A percentile compares a stretch with the other conserved stretches of the same genome.
Evolutionary conservation across 169 alveolate species (phyloP).

Genomic region (Eimeria maxima): DNA sequence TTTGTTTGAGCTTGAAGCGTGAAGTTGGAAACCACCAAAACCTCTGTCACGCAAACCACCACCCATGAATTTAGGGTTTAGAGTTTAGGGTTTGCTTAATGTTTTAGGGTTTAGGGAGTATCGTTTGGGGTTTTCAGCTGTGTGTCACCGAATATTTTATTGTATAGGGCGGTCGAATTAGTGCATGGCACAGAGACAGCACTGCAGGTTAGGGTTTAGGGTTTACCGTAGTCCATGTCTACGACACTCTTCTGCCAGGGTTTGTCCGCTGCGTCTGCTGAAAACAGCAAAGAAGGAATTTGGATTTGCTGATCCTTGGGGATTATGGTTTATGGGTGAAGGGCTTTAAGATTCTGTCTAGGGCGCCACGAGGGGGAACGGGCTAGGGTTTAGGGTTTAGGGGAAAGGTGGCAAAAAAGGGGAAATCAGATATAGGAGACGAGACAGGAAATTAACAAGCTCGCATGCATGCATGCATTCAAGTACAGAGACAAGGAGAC

Average conservation of each 20-base stretch:
- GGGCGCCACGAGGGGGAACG: too few relatives aligned
- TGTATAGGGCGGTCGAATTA: too few relatives aligned
- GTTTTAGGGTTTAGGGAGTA: neutral
- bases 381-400: neutral
- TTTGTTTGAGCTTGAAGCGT: conserved; percentile 60
- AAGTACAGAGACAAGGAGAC: too few relatives aligned
- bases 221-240: conserved; percentile 60
- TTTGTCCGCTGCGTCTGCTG: conserved; percentile 30
- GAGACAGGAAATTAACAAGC: too few relatives aligned
- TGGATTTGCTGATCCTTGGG: neutral
- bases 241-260: conserved; percentile 67
- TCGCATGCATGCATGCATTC: too few relatives aligned
- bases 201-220: conserved; percentile 4
- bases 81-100: conserved; percentile 10
- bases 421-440: too few relatives aligned
- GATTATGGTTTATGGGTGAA: neutral
- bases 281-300: neutral
- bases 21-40: conserved; percentile 53
- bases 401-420: neutral
- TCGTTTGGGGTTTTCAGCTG: neutral
- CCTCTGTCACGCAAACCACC: neutral
- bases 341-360: neutral
- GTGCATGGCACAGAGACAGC: too few relatives aligned
- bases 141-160: neutral
- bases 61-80: neutral